A percentile compares a stretch with the other conserved stretches of the same genome.
Evolutionary conservation across 2,329 filamentous ascomycete genomes (phyloP).

Genomic region (Colletotrichum paranaense): DNA sequence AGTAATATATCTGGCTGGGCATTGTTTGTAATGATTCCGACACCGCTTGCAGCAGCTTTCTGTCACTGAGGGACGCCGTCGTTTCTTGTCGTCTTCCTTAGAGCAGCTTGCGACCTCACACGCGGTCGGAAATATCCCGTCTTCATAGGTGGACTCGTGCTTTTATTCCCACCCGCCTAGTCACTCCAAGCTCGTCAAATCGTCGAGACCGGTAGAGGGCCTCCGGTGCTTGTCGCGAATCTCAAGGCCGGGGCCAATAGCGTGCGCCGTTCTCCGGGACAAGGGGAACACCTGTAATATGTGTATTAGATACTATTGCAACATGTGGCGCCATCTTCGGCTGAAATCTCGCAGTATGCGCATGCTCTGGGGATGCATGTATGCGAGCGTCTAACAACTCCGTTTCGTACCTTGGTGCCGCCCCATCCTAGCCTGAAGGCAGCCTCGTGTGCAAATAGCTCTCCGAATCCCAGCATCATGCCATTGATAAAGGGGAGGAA

Average conservation of each 20-base stretch:
- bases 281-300: conserved; percentile 64
- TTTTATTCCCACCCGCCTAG: conserved; percentile 33
- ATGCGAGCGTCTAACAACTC: not conserved
- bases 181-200: conserved; percentile 77
- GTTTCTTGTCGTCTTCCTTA: not conserved
- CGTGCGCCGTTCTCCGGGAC: conserved; percentile 70
- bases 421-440: conserved; percentile 95
- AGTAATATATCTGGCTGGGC: not conserved
- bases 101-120: not conserved
- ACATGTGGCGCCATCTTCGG: not conserved
- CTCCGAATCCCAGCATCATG: conserved; percentile 97
- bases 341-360: not conserved
- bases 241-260: conserved; percentile 86
- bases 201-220: conserved; percentile 68
- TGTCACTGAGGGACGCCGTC: not conserved
- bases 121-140: not conserved
- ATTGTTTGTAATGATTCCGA: not conserved
- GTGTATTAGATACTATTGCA: conserved; percentile 1
- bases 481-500: conserved; percentile 96
- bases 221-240: conserved; percentile 74
- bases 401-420: conserved; percentile 81
- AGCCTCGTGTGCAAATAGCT: conserved; percentile 95
- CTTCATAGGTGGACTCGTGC: not conserved
- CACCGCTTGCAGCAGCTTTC: not conserved
- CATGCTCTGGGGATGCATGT: not conserved